These are phyloP conservation scores for Camillea tinctor DNA, from an alignment of 2,329 filamentous ascomycete genomes.

Conservation along the genomic window DNA sequence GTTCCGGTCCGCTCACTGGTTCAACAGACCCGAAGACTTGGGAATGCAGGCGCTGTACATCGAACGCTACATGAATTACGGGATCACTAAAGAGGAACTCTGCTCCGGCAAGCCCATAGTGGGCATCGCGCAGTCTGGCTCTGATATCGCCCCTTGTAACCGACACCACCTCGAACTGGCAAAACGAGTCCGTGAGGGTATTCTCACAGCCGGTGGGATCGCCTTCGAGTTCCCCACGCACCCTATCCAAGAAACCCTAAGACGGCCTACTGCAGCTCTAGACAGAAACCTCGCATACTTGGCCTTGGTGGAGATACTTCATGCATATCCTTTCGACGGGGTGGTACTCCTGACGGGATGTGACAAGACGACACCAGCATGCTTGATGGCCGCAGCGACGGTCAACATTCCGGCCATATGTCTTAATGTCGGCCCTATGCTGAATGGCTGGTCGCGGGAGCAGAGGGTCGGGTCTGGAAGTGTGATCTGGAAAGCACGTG, in stretches of 20 bases:
- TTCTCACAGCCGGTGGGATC: slow-evolving; percentile 47
- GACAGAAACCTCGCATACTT: slow-evolving; percentile 50
- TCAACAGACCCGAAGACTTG: slow-evolving; percentile 41
- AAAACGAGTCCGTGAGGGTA: slow-evolving; percentile 50
- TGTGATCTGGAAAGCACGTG: slow-evolving; percentile 48
- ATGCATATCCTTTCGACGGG: slow-evolving; percentile 49
- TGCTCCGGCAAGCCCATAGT: slow-evolving; percentile 50
- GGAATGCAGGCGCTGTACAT: slow-evolving; percentile 47
- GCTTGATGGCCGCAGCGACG: slow-evolving; percentile 51
- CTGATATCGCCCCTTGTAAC: slow-evolving; percentile 50
- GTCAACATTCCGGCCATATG: slow-evolving; percentile 51
- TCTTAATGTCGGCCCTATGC: slow-evolving; percentile 52
- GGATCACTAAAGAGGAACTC: slow-evolving; percentile 47
- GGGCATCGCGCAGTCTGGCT: slow-evolving; percentile 51
- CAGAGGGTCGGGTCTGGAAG: slow-evolving; percentile 44
- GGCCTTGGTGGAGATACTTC: slow-evolving; percentile 46
- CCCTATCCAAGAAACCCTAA: slow-evolving; percentile 49
- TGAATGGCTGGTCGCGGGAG: slow-evolving; percentile 45
- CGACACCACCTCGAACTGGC: slow-evolving; percentile 48
- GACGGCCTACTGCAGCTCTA: slow-evolving; percentile 47
- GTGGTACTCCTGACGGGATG: slow-evolving; percentile 51
- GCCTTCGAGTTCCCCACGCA: slow-evolving; percentile 52
- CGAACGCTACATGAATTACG: slow-evolving; percentile 50
- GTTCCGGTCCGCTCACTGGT: slow-evolving; percentile 35
- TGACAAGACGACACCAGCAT: slow-evolving; percentile 52